Percentiles rank a stretch among this genome's conserved stretches.
Evolutionary conservation across 345 rosid genomes (phyloP).

Genomic region (Hibiscus trionum): DNA sequence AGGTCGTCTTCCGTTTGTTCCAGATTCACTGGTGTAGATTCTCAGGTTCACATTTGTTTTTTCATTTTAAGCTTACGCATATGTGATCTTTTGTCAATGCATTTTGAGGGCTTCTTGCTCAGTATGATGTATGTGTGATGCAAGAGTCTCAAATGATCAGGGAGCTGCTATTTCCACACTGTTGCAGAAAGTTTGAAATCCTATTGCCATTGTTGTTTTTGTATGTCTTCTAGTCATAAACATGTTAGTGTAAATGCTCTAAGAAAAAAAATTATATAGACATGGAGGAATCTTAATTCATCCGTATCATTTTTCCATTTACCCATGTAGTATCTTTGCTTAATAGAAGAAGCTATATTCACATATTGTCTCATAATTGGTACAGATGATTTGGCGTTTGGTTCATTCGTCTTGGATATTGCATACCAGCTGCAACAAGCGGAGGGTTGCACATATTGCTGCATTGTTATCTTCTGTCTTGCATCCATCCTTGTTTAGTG

Average conservation of each 20-base stretch:
- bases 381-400: constrained; percentile 84
- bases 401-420: constrained; percentile 85
- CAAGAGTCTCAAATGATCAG: neutral
- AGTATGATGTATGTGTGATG: neutral
- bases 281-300: neutral
- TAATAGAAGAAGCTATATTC: neutral
- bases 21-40: constrained; percentile 43
- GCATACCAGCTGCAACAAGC: constrained; percentile 81
- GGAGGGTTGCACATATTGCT: constrained; percentile 88
- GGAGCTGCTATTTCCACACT: neutral
- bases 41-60: constrained; percentile 42
- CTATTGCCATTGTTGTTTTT: neutral
- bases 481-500: constrained; percentile 63
- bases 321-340: neutral
- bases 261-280: neutral
- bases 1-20: constrained; percentile 40
- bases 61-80: neutral
- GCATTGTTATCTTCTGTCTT: constrained; percentile 81
- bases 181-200: neutral
- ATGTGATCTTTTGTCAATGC: neutral
- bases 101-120: neutral
- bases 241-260: neutral
- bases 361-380: constrained; percentile 4
- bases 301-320: neutral
- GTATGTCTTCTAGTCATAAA: neutral